Conservation (phyloP, 169 alveolate genomes). For the Cyclospora cayetanensis region DNA sequence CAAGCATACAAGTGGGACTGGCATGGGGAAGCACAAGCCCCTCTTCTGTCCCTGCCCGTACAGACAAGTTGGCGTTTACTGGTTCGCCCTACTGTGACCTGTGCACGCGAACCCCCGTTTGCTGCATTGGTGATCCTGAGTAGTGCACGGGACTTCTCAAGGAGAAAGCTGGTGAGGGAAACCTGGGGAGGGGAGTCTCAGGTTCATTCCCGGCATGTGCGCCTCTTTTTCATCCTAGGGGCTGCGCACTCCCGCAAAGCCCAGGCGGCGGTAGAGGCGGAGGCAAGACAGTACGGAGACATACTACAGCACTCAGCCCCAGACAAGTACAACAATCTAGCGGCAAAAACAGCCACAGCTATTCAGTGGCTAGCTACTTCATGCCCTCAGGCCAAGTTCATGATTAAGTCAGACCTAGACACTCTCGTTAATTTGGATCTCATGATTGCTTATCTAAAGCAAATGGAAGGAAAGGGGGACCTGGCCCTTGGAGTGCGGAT, state of each 20-base stretch:
- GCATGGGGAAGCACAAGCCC: constrained; percentile 38
- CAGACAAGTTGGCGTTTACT: constrained; percentile 37
- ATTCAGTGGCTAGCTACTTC: constrained; percentile 40
- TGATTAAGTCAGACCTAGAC: constrained; percentile 49
- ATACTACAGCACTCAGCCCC: constrained; percentile 55
- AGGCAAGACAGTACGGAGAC: constrained; percentile 35
- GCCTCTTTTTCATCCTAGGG: constrained; percentile 46
- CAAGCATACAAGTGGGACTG: constrained; percentile 22
- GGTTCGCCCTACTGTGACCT: constrained; percentile 25
- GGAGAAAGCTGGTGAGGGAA: neutral
- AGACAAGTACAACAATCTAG: constrained; percentile 41
- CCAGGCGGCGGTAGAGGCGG: constrained; percentile 35
- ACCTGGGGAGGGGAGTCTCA: constrained; percentile 36
- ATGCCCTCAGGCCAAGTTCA: constrained; percentile 52
- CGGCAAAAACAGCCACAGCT: constrained; percentile 19
- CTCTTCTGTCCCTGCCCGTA: constrained; percentile 51
- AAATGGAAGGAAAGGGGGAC: constrained; percentile 40
- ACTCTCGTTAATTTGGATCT: constrained; percentile 36
- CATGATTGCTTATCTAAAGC: constrained; percentile 22
- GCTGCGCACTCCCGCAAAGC: neutral
- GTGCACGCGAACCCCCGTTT: constrained; percentile 36
- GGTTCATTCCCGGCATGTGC: neutral
- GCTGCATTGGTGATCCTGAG: constrained; percentile 35
- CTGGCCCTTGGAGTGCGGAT: constrained; percentile 23
- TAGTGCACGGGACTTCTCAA: constrained; percentile 12